Conservation (phyloP, 106 monocot species). For the Alisma plantagoaquatica region DNA sequence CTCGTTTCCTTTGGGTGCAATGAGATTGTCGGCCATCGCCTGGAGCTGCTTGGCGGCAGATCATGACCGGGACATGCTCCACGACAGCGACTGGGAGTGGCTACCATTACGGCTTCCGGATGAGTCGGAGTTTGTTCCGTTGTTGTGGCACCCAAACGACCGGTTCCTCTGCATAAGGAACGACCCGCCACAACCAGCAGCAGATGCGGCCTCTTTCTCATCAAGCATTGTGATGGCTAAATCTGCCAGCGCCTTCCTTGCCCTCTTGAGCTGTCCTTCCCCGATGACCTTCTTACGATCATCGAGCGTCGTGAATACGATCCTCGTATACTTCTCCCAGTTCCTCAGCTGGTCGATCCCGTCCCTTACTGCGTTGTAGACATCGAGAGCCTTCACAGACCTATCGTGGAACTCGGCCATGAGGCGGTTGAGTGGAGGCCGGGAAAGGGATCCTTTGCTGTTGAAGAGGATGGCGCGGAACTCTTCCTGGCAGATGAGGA, state of each 20-base stretch:
- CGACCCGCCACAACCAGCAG: too few species aligned
- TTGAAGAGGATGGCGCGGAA: slow-evolving; percentile 43
- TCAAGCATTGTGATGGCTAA: slow-evolving; percentile 58
- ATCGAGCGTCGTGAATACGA: slow-evolving; percentile 43
- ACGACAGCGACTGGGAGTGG: slow-evolving; percentile 52
- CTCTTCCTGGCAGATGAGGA: slow-evolving; percentile 65
- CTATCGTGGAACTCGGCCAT: slow-evolving; percentile 67
- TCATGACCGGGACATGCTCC: slow-evolving; percentile 71
- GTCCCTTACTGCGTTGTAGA: slow-evolving; percentile 88
- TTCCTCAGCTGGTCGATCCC: slow-evolving; percentile 69
- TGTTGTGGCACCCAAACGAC: slow-evolving; percentile 50
- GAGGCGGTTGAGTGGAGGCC: slow-evolving; percentile 38
- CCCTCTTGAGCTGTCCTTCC: slow-evolving; percentile 67
- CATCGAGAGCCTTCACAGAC: slow-evolving; percentile 79
- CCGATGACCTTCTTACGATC: slow-evolving; percentile 12
- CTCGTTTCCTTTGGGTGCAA: slow-evolving; percentile 7
- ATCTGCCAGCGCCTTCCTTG: slow-evolving; percentile 73
- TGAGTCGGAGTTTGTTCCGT: slow-evolving; percentile 2
- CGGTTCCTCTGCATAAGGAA: slow-evolving; percentile 46
- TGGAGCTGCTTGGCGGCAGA: slow-evolving; percentile 58
- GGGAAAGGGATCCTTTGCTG: slow-evolving; percentile 12
- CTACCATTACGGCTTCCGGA: neutral
- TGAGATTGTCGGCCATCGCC: slow-evolving; percentile 11
- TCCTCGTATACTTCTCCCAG: slow-evolving; percentile 62
- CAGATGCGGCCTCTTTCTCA: slow-evolving; percentile 55